Percentiles rank a stretch among this genome's conserved stretches.
phyloP scores from a whole-genome alignment of 2,329 filamentous ascomycete species.

The Aspergillus tanneri region DNA sequence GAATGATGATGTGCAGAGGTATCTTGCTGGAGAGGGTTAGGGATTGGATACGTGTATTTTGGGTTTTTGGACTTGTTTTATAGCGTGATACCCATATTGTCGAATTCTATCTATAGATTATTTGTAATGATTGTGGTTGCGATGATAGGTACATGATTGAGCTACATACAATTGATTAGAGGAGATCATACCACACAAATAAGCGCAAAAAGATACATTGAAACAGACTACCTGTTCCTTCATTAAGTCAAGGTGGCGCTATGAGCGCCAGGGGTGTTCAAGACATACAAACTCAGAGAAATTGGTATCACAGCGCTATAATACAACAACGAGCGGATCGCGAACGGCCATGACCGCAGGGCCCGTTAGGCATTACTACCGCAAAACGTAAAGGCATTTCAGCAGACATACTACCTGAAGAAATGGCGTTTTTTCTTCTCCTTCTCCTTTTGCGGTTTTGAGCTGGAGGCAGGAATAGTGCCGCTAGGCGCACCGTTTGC shows the following conservation, averaged over 20 bases:
- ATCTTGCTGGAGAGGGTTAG: conserved; percentile 53
- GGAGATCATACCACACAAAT: conserved; percentile 6
- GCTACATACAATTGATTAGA: conserved; percentile 6
- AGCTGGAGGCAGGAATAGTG: conserved; percentile 18
- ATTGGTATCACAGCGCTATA: conserved; percentile 39
- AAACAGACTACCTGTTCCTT: conserved; percentile 8
- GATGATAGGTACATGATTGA: conserved; percentile 4
- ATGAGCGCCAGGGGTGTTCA: conserved; percentile 14
- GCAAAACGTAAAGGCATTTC: not conserved
- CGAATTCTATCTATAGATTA: not conserved
- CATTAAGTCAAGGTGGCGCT: conserved; percentile 2
- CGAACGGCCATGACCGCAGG: conserved; percentile 6
- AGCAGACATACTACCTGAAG: conserved; percentile 39
- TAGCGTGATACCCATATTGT: conserved; percentile 9
- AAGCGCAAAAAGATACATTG: not conserved
- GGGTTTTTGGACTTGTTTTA: not conserved
- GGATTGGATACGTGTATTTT: not conserved
- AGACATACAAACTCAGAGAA: conserved; percentile 8
- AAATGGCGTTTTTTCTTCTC: conserved; percentile 57
- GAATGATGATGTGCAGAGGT: conserved; percentile 72
- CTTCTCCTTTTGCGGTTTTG: conserved; percentile 44
- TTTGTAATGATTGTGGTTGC: not conserved
- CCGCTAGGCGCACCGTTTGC: conserved; percentile 3
- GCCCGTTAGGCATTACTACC: not conserved
- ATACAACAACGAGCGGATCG: conserved; percentile 16